Conservation (phyloP, 2,329 filamentous ascomycete genomes). For the Pyrenochaeta sp. region DNA sequence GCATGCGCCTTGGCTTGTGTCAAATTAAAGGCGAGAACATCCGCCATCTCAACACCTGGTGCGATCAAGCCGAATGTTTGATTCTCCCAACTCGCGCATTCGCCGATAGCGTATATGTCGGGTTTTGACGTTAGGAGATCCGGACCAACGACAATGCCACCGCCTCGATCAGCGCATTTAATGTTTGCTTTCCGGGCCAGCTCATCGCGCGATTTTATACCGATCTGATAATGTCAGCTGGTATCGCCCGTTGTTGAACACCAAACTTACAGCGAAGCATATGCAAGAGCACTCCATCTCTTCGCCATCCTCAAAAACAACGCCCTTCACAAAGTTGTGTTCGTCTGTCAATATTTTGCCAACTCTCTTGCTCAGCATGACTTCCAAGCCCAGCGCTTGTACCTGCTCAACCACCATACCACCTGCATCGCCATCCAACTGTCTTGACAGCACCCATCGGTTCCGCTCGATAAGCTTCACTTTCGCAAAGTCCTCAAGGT, state of each 20-base stretch:
- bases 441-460: conserved; percentile 81
- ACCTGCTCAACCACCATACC: conserved; percentile 85
- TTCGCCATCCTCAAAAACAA: conserved; percentile 83
- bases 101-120: conserved; percentile 86
- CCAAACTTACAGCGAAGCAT: conserved; percentile 74
- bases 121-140: conserved; percentile 73
- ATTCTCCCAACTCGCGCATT: conserved; percentile 88
- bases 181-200: conserved; percentile 76
- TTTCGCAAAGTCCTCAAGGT: conserved; percentile 75
- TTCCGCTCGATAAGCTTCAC: conserved; percentile 86
- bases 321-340: conserved; percentile 73
- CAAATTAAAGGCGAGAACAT: conserved; percentile 89
- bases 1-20: conserved; percentile 80
- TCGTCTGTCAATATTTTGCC: conserved; percentile 74
- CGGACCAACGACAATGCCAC: conserved; percentile 76
- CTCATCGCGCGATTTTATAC: conserved; percentile 82
- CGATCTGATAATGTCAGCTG: conserved; percentile 63
- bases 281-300: conserved; percentile 79
- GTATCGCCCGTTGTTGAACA: not conserved
- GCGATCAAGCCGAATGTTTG: conserved; percentile 90
- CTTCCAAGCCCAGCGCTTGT: conserved; percentile 77
- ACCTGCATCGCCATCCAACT: conserved; percentile 83
- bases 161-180: conserved; percentile 74
- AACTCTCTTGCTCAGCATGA: conserved; percentile 79
- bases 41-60: conserved; percentile 91